Percentiles rank a stretch among this genome's conserved stretches.
These are phyloP conservation scores for Lachancea sp. DNA, from an alignment of 805 yeast genomes.

Conservation along the genomic window DNA sequence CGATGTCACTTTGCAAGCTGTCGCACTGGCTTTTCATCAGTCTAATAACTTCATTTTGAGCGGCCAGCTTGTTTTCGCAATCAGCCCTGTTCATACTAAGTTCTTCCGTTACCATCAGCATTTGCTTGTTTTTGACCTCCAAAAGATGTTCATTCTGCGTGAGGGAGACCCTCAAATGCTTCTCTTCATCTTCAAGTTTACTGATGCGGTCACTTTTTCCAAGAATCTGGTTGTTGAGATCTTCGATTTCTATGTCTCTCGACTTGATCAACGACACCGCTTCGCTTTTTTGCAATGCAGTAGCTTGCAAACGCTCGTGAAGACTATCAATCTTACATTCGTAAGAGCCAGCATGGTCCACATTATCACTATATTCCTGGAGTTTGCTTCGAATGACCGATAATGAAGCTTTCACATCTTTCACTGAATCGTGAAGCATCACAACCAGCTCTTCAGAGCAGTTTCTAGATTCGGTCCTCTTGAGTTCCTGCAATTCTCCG, in stretches of 20 bases:
- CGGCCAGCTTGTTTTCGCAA: constrained; percentile 33
- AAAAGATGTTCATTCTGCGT: neutral
- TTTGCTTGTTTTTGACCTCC: neutral
- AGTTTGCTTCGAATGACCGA: neutral
- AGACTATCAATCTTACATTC: constrained; percentile 17
- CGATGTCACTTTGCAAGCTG: constrained; percentile 17
- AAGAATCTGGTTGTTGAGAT: constrained; percentile 16
- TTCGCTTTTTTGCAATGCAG: constrained; percentile 23
- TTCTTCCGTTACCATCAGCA: constrained; percentile 5
- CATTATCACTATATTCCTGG: constrained; percentile 9
- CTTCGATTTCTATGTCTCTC: constrained; percentile 13
- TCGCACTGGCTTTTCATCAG: constrained; percentile 29
- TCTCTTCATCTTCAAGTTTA: constrained; percentile 5
- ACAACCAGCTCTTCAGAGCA: neutral
- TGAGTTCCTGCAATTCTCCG: neutral
- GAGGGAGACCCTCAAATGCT: neutral
- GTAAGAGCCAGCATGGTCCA: constrained; percentile 13
- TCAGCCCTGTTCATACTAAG: constrained; percentile 16
- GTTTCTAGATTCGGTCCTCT: neutral
- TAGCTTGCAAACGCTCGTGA: constrained; percentile 16
- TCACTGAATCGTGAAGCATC: neutral
- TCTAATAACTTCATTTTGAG: constrained; percentile 32
- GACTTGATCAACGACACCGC: constrained; percentile 11
- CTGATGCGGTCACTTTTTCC: constrained; percentile 1
- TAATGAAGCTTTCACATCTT: neutral